Conservation (phyloP, 257 asterid genomes). For the Primulina tabacum region DNA sequence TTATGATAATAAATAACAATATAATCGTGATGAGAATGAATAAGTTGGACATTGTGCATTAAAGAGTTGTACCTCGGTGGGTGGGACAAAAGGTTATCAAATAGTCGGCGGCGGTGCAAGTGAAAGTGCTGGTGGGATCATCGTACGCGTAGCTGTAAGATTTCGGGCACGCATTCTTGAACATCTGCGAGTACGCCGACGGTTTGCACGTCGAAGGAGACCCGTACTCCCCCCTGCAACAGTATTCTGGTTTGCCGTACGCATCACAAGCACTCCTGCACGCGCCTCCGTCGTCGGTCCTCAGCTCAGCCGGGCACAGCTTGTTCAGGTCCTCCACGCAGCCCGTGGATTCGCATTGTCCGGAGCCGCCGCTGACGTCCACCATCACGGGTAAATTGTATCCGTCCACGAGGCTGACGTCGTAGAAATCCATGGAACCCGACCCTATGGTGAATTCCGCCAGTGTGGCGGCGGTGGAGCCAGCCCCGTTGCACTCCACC, state of each 20-base stretch:
- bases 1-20: too few relatives aligned
- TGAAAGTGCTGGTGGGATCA: neutral
- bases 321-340: slow-evolving; percentile 38
- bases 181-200: slow-evolving; percentile 39
- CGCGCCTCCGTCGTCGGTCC: slow-evolving; percentile 32
- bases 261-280: slow-evolving; percentile 52
- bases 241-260: slow-evolving; percentile 30
- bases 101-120: neutral
- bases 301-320: slow-evolving; percentile 40
- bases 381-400: slow-evolving; percentile 51
- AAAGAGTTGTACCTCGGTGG: neutral
- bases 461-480: slow-evolving; percentile 41
- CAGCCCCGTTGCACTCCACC: slow-evolving; percentile 41
- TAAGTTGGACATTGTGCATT: neutral
- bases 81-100: neutral
- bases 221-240: slow-evolving; percentile 35
- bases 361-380: slow-evolving; percentile 38
- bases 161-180: slow-evolving; percentile 22
- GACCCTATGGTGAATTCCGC: slow-evolving; percentile 50
- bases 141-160: neutral
- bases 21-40: too few relatives aligned
- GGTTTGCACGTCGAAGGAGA: slow-evolving; percentile 43
- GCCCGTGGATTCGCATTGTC: slow-evolving; percentile 42
- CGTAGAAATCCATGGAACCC: slow-evolving; percentile 45
- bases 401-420: slow-evolving; percentile 50